phyloP scores from a whole-genome alignment of 106 monocot genomes.

The Acorus gramineus region DNA sequence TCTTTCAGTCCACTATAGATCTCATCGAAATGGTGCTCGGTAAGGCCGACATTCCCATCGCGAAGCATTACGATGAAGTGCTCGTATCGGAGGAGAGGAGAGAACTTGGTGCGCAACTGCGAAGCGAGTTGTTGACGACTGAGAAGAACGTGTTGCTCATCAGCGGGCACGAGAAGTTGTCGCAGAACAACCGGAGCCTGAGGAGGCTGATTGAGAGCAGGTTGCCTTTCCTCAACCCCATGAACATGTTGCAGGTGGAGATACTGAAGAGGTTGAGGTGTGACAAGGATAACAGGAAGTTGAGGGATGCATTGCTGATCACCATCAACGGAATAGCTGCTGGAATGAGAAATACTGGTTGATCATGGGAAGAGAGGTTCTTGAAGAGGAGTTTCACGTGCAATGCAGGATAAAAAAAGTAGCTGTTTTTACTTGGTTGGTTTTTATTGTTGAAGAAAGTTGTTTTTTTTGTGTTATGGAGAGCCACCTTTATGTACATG shows the following conservation, averaged over 20 bases:
- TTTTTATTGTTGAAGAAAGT: no score
- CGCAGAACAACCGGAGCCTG: constrained; percentile 53
- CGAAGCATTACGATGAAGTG: constrained; percentile 69
- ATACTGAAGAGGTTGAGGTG: constrained; percentile 55
- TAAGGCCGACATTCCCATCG: constrained; percentile 64
- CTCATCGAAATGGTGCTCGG: constrained; percentile 94
- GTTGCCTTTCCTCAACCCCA: constrained; percentile 68
- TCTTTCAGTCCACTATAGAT: constrained; percentile 74
- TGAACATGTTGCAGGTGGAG: constrained; percentile 90
- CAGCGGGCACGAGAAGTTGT: constrained; percentile 65
- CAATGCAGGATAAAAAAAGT: no score
- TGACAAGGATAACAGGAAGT: constrained; percentile 56
- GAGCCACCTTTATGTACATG: no score
- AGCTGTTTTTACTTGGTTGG: no score
- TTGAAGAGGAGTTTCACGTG: no score
- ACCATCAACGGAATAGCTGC: constrained; percentile 89
- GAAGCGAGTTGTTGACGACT: constrained; percentile 40
- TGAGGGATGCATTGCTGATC: constrained; percentile 74
- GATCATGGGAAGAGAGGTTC: neutral
- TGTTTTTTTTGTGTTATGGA: no score
- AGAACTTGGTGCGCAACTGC: constrained; percentile 39
- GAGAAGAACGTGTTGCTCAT: constrained; percentile 51
- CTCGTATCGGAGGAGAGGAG: constrained; percentile 45
- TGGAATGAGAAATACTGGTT: constrained; percentile 93
- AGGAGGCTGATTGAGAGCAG: constrained; percentile 74